phyloP scores from a whole-genome alignment of 345 rosid genomes.

The Jatropha curcas region DNA sequence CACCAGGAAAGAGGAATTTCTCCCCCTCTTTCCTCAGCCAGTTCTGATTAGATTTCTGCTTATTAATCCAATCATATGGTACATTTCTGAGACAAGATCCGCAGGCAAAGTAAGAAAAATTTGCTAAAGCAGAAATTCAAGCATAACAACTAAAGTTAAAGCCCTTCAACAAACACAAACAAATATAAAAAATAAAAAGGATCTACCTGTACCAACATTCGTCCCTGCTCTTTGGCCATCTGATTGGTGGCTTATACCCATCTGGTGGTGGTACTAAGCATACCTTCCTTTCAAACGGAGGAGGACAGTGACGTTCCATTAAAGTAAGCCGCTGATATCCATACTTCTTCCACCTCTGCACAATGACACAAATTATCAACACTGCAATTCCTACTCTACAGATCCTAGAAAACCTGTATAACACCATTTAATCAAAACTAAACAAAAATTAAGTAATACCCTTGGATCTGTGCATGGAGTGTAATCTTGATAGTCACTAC shows the following conservation, averaged over 20 bases:
- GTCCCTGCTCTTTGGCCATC: conserved; percentile 91
- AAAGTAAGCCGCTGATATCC: conserved; percentile 79
- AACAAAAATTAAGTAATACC: conserved; percentile 38
- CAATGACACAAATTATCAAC: conserved; percentile 15
- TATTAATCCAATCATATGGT: conserved; percentile 98
- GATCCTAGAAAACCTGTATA: background rate
- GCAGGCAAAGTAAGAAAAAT: background rate
- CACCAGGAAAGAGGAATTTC: conserved; percentile 91
- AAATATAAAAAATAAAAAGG: conserved; percentile 3
- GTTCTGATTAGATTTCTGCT: conserved; percentile 90
- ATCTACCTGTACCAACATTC: conserved; percentile 99
- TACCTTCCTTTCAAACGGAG: conserved; percentile 79
- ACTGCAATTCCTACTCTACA: background rate
- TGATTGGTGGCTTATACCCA: conserved; percentile 88
- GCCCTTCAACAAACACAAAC: background rate
- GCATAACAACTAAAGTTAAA: background rate
- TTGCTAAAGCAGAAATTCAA: background rate
- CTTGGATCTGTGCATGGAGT: conserved; percentile 98
- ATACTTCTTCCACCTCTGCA: conserved; percentile 94
- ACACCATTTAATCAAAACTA: background rate
- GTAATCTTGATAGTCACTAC: conserved; percentile 80
- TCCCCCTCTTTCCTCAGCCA: conserved; percentile 95
- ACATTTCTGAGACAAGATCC: conserved; percentile 71
- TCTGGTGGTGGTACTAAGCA: conserved; percentile 96
- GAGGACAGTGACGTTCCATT: conserved; percentile 97